Percentiles rank a stretch among this genome's conserved stretches.
phyloP scores from a whole-genome alignment of 352 stramenopile genomes.

The Phytophthora sp. region DNA sequence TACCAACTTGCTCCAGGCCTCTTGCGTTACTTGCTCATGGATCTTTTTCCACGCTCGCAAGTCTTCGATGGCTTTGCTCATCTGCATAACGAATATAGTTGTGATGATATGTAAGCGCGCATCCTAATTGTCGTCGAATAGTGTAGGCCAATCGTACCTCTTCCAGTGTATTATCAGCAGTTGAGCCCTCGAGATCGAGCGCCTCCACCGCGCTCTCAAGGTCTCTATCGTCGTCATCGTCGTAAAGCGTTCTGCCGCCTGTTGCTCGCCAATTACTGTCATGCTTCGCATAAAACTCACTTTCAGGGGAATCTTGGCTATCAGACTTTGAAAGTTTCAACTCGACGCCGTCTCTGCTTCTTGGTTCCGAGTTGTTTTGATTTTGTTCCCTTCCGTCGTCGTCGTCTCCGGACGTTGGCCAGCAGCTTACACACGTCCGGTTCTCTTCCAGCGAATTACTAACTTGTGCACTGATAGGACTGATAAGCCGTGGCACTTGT shows the following conservation, averaged over 20 bases:
- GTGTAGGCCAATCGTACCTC: constrained; percentile 29
- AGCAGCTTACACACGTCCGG: not conserved
- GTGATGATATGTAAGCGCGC: not conserved
- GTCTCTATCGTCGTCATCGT: constrained; percentile 48
- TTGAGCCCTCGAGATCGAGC: constrained; percentile 38
- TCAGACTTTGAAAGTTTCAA: not conserved
- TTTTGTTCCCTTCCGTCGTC: constrained; percentile 1
- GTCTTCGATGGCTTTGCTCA: constrained; percentile 50
- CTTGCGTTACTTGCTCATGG: constrained; percentile 35
- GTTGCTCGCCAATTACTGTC: constrained; percentile 22
- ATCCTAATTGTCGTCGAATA: too few species aligned
- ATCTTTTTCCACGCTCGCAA: constrained; percentile 47
- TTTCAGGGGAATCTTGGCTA: constrained; percentile 15
- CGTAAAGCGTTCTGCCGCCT: constrained; percentile 19
- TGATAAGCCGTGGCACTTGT: constrained; percentile 52
- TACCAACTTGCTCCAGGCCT: constrained; percentile 42
- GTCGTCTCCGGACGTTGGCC: not conserved
- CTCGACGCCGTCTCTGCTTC: not conserved
- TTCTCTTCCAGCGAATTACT: constrained; percentile 8
- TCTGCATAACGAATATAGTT: constrained; percentile 28
- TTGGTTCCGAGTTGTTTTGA: constrained; percentile 12
- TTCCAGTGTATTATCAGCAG: constrained; percentile 44
- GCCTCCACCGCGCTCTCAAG: constrained; percentile 46
- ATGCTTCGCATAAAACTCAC: not conserved
- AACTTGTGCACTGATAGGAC: constrained; percentile 37